Conservation (phyloP, 2,329 filamentous ascomycete genomes). For the Fusarium metavorans region DNA sequence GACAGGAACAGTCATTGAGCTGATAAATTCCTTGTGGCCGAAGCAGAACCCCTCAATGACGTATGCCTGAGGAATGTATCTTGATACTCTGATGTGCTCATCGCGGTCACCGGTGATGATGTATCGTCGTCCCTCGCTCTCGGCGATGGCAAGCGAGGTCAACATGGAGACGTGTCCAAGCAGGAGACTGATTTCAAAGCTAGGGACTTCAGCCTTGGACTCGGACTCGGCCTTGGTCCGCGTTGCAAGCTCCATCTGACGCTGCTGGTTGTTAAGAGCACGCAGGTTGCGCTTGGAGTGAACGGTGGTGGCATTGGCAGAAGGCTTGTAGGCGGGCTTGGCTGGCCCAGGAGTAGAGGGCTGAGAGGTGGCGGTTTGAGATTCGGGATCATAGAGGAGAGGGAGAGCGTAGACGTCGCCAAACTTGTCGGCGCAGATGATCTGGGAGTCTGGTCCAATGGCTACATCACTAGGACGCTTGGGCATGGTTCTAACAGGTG, state of each 20-base stretch:
- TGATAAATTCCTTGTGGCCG: constrained; percentile 88
- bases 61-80: constrained; percentile 84
- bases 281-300: constrained; percentile 73
- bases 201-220: constrained; percentile 52
- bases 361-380: constrained; percentile 19
- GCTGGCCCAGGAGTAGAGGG: constrained; percentile 30
- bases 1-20: constrained; percentile 75
- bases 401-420: constrained; percentile 95
- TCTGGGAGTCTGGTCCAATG: constrained; percentile 77
- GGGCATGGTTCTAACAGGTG: constrained; percentile 76
- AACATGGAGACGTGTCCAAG: constrained; percentile 97
- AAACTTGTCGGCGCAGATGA: constrained; percentile 93
- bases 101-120: constrained; percentile 69
- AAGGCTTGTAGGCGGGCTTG: constrained; percentile 56
- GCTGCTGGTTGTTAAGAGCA: constrained; percentile 70
- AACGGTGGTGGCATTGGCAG: constrained; percentile 70
- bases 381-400: constrained; percentile 56
- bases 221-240: constrained; percentile 42
- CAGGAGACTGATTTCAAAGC: constrained; percentile 81
- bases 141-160: constrained; percentile 75
- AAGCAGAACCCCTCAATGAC: constrained; percentile 92
- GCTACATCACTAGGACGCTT: constrained; percentile 86
- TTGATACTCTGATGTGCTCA: constrained; percentile 87
- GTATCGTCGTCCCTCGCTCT: constrained; percentile 57
- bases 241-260: constrained; percentile 53